Base-by-base conservation (phyloP, 495 filamentous ascomycete genomes). In the Cercophora scortea region DNA sequence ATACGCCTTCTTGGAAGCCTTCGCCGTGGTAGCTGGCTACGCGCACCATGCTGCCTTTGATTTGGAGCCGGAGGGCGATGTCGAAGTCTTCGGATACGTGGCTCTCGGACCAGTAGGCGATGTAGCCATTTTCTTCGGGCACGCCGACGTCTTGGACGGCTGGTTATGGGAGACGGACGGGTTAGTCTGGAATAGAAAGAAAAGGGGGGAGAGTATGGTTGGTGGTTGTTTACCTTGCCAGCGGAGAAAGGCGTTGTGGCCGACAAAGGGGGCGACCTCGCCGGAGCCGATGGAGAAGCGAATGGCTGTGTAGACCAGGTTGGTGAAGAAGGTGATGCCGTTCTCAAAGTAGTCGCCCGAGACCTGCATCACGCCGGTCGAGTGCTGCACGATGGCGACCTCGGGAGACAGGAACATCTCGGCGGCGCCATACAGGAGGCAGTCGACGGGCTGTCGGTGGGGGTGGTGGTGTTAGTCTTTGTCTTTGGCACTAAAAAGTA, bases 41-140 rank as follows among this genome's bases (percentile, higher is more conserved):
- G 16, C 86, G 81, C 49, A 88, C 78, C 53, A 81, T 79, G 61
- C 85, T 86, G 4, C 86, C 85, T 53, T 58, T 69, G 36, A 73
- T 77, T 62, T 89, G 86, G 10, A 89, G 75, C 43, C 84, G 83
- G 0, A 89, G 78, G 15, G 86, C 83, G 80, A 89, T 88, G 49
- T 89, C 86, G 56, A 89, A 89, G 59, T 89, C 86, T 57, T 89
- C 86, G 9, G 85, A 88, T 15, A 89, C 86, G 57, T 84, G 83
- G 5, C 75, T 77, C 65, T 89, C 86, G 5, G 85, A 88, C 86
- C 86, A 89, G 66, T 81, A 88, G 61, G 87, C 87, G 56, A 86
- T 69, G 39, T 82, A 79, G 16, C 80, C 81, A 45, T 81, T 76
- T 51, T 79, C 73, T 40, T 76, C 73, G 50, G 71, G 57, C 63